These are phyloP conservation scores for Colletotrichum navitas DNA, from an alignment of 2,329 filamentous ascomycete genomes.

Conservation along the genomic window DNA sequence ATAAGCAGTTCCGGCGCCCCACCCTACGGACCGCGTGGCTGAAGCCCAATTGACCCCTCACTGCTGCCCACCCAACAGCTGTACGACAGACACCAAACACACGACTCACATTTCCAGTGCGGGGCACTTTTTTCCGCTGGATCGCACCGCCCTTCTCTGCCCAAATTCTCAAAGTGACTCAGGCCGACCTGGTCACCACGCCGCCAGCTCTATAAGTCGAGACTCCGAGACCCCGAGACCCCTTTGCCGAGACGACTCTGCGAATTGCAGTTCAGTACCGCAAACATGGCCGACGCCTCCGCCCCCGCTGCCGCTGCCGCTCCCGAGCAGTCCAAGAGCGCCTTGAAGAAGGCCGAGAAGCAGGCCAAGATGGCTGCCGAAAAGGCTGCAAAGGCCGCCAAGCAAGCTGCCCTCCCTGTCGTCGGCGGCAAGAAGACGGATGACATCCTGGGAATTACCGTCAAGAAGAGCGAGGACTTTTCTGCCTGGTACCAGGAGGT, in stretches of 20 bases:
- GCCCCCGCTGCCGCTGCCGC: constrained; percentile 29
- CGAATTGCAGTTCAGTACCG: constrained; percentile 30
- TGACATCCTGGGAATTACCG: constrained; percentile 88
- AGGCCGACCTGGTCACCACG: constrained; percentile 39
- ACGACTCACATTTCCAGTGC: constrained; percentile 41
- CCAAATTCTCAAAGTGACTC: constrained; percentile 41
- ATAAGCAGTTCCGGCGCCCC: not conserved
- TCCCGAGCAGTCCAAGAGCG: constrained; percentile 68
- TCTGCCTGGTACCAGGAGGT: constrained; percentile 98
- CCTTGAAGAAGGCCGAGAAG: constrained; percentile 76
- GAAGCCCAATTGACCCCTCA: constrained; percentile 41
- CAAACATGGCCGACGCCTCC: constrained; percentile 44
- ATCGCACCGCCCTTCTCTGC: constrained; percentile 35
- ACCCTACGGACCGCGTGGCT: constrained; percentile 25
- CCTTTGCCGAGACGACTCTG: constrained; percentile 29
- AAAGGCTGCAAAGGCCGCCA: constrained; percentile 73
- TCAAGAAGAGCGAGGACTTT: constrained; percentile 88
- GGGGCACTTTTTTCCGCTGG: constrained; percentile 40
- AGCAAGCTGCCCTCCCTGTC: constrained; percentile 65
- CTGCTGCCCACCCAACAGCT: constrained; percentile 35
- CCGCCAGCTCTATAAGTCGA: constrained; percentile 29
- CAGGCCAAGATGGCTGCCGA: constrained; percentile 71
- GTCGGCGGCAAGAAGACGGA: constrained; percentile 69
- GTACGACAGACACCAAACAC: constrained; percentile 1
- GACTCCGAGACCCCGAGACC: not conserved